Evolutionary conservation across 192 early-diverging fungal species (phyloP), one percentile per base, ranked within the genome.

Genomic region (Kappamyces sp.): DNA sequence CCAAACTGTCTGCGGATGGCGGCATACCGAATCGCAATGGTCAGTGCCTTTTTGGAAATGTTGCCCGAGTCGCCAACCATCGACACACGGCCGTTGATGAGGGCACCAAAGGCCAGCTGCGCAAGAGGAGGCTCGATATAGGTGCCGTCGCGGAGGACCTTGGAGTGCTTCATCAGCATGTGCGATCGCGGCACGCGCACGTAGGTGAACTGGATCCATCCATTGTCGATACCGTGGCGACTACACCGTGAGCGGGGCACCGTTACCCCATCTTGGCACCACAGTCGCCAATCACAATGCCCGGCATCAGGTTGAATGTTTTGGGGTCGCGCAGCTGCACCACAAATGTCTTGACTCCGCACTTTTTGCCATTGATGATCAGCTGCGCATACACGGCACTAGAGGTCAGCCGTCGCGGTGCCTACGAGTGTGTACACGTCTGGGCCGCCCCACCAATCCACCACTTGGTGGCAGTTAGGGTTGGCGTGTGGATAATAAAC

Each of bases 371-470:
- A 49, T 85, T 86, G 40, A 93, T 87, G 34, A 87, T 70, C 36
- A 93, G 80, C 73, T 91, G 89, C 8, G 90, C 91, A 66, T 90
- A 92, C 5, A 90, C 86, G 12, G 85, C 77, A 40, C 81, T 89
- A 87, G n/a, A 49, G 8, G 43, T 15, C 54, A 55, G 33, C 54
- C 9, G 37, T n/a, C 8, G 12, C 8, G 8, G 32, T n/a, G 50
- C n/a, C 7, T 48, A 60, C 46, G 55, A n/a, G 49, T 70, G 68
- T 1, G 89, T 91, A 40, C 90, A 90, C 6, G 87, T 86, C 63
- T 91, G 89, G n/a, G 90, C 92, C 10, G 92, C 92, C 53, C 90
- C 90, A 62, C 92, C 92, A 68, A 95, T 95, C 92, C 92, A 95
- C 92, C 92, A 95, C 73, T 95, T 93, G 44, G 91, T 95, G 35